Evolutionary conservation across 768 basidiomycete genomes (phyloP).

Genomic region (Tylopilus balloui): DNA sequence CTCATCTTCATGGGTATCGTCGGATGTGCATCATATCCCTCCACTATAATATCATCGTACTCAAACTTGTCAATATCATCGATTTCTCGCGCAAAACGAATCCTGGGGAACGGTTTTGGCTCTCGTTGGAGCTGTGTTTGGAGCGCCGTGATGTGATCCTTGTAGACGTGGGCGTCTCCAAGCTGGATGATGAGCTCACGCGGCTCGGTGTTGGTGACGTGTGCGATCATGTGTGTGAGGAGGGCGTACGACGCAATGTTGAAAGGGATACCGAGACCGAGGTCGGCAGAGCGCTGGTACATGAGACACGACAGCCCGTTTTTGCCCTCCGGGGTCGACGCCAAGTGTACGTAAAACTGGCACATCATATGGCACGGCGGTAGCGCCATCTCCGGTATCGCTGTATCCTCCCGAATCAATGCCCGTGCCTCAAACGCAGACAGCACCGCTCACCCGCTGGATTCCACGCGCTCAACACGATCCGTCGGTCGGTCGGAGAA

Average conservation of each 20-base stretch:
- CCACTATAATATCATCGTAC: constrained; percentile 77
- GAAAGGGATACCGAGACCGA: constrained; percentile 97
- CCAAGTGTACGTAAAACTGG: constrained; percentile 96
- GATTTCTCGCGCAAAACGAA: constrained; percentile 66
- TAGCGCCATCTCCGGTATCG: constrained; percentile 91
- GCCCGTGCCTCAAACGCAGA: neutral
- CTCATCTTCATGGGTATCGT: constrained; percentile 96
- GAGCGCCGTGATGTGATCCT: constrained; percentile 87
- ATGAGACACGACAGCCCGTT: constrained; percentile 88
- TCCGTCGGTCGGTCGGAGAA: constrained; percentile 88
- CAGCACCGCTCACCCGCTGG: constrained; percentile 66
- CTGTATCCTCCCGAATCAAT: constrained; percentile 39
- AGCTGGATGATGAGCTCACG: constrained; percentile 93
- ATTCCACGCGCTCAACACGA: constrained; percentile 97
- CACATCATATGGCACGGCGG: constrained; percentile 99
- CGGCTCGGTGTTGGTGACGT: constrained; percentile 78
- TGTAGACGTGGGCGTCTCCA: constrained; percentile 96
- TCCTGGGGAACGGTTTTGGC: constrained; percentile 79
- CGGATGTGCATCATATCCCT: constrained; percentile 81
- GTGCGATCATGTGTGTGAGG: constrained; percentile 97
- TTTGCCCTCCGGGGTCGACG: constrained; percentile 45
- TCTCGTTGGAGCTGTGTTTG: constrained; percentile 72
- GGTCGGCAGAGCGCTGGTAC: constrained; percentile 97
- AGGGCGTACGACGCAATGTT: constrained; percentile 99
- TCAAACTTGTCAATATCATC: constrained; percentile 76